phyloP scores from a whole-genome alignment of 108 stramenopile genomes.

The Craspedostauros australis region DNA sequence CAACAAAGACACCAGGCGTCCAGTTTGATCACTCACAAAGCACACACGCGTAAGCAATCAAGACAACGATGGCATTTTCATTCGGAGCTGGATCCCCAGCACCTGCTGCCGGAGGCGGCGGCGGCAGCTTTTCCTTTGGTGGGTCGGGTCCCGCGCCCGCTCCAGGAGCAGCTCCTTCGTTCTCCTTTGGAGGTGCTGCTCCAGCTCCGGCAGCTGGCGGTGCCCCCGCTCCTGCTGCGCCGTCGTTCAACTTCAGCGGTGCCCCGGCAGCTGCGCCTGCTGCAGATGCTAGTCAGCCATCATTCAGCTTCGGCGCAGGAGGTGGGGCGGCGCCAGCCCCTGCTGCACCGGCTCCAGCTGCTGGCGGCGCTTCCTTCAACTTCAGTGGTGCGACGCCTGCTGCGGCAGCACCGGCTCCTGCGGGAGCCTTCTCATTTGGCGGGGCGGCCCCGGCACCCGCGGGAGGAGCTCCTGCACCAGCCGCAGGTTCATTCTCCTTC shows the following conservation, averaged over 20 bases:
- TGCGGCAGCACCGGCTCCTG: constrained; percentile 4
- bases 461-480: background rate
- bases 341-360: constrained; percentile 5
- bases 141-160: constrained; percentile 13
- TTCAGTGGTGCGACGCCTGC: constrained; percentile 4
- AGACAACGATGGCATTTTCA: constrained; percentile 1
- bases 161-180: constrained; percentile 1
- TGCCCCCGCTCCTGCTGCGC: constrained; percentile 5
- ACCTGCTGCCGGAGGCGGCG: constrained; percentile 1
- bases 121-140: constrained; percentile 10
- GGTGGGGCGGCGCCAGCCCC: constrained; percentile 5
- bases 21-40: no score
- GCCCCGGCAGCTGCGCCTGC: background rate
- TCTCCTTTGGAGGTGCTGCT: constrained; percentile 4
- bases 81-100: constrained; percentile 10
- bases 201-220: constrained; percentile 16
- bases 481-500: constrained; percentile 12
- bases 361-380: constrained; percentile 10
- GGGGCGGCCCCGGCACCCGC: constrained; percentile 17
- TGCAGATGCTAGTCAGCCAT: background rate
- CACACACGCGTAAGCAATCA: no score
- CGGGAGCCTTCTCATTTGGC: constrained; percentile 10
- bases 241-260: background rate
- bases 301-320: constrained; percentile 9
- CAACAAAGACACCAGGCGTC: no score